Evolutionary conservation across 2,329 filamentous ascomycete genomes (phyloP).

Genomic region (Cercospora sp.): DNA sequence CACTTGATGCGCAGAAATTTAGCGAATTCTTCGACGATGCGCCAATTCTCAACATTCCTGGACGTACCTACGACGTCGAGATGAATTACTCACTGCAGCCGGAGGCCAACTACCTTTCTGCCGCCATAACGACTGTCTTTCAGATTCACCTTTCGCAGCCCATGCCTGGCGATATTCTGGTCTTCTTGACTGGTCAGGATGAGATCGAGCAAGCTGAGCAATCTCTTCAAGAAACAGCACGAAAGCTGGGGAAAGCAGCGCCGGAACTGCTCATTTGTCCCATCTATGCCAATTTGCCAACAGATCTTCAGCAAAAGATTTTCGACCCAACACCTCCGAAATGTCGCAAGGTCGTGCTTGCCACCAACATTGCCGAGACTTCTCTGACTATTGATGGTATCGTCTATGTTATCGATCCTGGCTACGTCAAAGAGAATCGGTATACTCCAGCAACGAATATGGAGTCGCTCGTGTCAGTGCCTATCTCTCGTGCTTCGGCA

Average conservation of each 20-base stretch:
- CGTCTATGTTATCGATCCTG: constrained; percentile 91
- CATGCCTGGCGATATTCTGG: constrained; percentile 77
- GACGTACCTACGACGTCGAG: constrained; percentile 83
- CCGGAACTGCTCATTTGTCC: constrained; percentile 87
- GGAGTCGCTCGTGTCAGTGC: constrained; percentile 86
- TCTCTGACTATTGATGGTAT: constrained; percentile 95
- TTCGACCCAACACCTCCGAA: constrained; percentile 88
- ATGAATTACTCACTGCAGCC: constrained; percentile 88
- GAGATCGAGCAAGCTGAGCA: constrained; percentile 89
- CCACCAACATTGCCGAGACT: constrained; percentile 97
- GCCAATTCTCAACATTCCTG: constrained; percentile 92
- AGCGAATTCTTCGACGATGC: constrained; percentile 87
- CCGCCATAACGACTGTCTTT: constrained; percentile 89
- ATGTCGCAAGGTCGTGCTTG: constrained; percentile 85
- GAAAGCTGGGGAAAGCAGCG: constrained; percentile 80
- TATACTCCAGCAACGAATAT: constrained; percentile 91
- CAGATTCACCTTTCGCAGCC: constrained; percentile 89
- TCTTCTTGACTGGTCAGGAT: constrained; percentile 94
- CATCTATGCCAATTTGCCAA: constrained; percentile 90
- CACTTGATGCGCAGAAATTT: constrained; percentile 92
- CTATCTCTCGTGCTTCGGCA: constrained; percentile 86
- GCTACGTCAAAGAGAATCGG: constrained; percentile 92
- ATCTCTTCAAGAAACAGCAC: constrained; percentile 79
- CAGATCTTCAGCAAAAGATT: constrained; percentile 87
- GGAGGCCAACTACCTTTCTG: constrained; percentile 89